Evolutionary conservation across 1,284 basidiomycete species (phyloP).

Genomic region (Paramarasmius palmivorus): DNA sequence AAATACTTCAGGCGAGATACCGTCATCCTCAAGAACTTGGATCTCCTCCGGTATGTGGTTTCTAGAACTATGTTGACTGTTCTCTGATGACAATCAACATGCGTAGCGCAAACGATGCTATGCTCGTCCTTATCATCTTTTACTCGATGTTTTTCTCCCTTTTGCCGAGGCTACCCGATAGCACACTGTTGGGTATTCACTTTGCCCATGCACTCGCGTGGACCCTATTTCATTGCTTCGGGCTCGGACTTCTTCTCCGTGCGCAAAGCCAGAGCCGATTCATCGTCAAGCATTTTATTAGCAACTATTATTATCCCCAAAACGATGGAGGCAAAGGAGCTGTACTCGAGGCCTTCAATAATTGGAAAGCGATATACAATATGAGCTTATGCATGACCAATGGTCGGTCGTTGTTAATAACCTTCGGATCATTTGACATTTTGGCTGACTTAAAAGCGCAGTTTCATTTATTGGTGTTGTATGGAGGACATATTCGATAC

Average conservation of each 20-base stretch:
- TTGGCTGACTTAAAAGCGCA: conserved; percentile 28
- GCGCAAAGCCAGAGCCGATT: conserved; percentile 88
- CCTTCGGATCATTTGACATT: not conserved
- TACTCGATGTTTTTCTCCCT: conserved; percentile 54
- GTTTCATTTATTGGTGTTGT: conserved; percentile 82
- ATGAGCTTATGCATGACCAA: conserved; percentile 94
- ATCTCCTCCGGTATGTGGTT: conserved; percentile 72
- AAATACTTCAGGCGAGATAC: conserved; percentile 91
- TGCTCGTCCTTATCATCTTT: conserved; percentile 57
- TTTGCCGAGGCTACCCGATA: conserved; percentile 41
- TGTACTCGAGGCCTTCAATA: conserved; percentile 87
- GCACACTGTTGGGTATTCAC: conserved; percentile 54
- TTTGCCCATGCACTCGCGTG: conserved; percentile 85
- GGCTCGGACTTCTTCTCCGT: conserved; percentile 80
- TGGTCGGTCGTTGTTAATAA: conserved; percentile 46
- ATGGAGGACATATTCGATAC: conserved; percentile 85
- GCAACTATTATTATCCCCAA: conserved; percentile 82
- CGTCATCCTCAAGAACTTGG: conserved; percentile 81
- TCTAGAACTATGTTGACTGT: conserved; percentile 11
- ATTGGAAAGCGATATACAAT: conserved; percentile 96
- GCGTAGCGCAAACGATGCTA: conserved; percentile 65
- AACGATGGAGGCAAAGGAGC: conserved; percentile 64
- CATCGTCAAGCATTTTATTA: conserved; percentile 91
- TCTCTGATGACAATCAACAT: not conserved
- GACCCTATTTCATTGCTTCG: conserved; percentile 89